Evolutionary conservation across 306 rosid species (phyloP).

Genomic region (Castanea crenata): DNA sequence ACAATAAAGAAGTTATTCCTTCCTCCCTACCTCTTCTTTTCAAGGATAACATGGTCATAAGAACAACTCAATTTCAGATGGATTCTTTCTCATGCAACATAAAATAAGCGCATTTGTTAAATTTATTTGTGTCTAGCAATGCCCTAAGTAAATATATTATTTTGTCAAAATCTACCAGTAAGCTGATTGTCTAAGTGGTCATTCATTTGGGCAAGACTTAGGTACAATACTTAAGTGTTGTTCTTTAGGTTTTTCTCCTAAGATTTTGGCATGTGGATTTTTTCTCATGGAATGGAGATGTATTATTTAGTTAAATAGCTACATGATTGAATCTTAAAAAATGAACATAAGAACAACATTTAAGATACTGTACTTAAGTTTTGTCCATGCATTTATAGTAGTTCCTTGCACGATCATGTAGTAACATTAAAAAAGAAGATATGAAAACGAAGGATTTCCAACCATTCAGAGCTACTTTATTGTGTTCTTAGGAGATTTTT

Average conservation of each 20-base stretch:
- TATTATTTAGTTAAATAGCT: too few relatives aligned
- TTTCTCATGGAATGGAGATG: too few relatives aligned
- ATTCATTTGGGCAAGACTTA: background rate
- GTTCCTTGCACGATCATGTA: background rate
- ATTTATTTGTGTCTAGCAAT: too few relatives aligned
- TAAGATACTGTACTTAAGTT: too few relatives aligned
- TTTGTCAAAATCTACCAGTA: background rate
- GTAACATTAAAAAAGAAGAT: background rate
- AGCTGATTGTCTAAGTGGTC: background rate
- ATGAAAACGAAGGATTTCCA: background rate
- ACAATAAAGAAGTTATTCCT: background rate
- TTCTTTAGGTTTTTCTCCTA: too few relatives aligned
- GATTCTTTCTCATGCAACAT: background rate
- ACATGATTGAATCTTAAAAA: too few relatives aligned
- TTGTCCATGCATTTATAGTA: background rate
- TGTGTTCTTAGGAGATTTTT: background rate
- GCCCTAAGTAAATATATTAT: background rate
- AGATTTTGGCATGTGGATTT: too few relatives aligned
- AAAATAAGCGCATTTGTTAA: background rate
- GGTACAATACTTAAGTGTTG: too few relatives aligned
- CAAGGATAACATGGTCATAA: background rate
- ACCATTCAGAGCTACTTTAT: background rate
- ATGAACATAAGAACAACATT: accelerated
- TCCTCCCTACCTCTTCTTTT: background rate
- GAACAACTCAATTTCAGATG: background rate